Conservation (phyloP, 768 basidiomycete genomes). For the Amanita exitialis region DNA sequence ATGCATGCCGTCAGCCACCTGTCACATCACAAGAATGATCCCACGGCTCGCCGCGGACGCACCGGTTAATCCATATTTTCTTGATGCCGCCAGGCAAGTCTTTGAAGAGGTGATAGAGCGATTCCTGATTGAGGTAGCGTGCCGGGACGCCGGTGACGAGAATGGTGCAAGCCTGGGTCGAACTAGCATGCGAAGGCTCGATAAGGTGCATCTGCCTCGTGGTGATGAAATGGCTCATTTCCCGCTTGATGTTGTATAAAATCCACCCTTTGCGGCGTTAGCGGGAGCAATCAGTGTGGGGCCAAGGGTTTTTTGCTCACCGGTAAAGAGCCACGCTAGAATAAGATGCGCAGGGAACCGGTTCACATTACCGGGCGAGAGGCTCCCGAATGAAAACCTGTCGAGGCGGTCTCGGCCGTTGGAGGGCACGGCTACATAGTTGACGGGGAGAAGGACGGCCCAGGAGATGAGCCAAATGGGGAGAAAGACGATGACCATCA, state of each 20-base stretch:
- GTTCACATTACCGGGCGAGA: constrained; percentile 32
- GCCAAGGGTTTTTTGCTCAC: constrained; percentile 30
- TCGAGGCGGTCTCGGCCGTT: constrained; percentile 47
- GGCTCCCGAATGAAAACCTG: constrained; percentile 75
- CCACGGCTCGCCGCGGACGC: constrained; percentile 10
- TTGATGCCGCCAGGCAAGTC: constrained; percentile 85
- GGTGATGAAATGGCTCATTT: constrained; percentile 74
- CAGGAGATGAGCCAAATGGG: constrained; percentile 93
- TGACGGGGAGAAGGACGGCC: constrained; percentile 73
- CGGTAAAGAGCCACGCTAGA: constrained; percentile 67
- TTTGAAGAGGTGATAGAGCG: constrained; percentile 61
- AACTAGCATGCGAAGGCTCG: constrained; percentile 57
- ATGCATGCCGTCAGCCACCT: not conserved
- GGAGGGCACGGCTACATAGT: constrained; percentile 41
- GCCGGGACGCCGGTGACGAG: constrained; percentile 85
- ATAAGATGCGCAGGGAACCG: constrained; percentile 77
- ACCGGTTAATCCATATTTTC: constrained; percentile 89
- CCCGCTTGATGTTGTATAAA: constrained; percentile 67
- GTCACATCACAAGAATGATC: not conserved
- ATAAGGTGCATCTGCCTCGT: constrained; percentile 80
- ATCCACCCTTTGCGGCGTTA: constrained; percentile 58
- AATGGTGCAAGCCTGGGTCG: constrained; percentile 83
- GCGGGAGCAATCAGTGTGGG: not conserved
- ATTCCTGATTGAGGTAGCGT: constrained; percentile 62
- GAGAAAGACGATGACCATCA: constrained; percentile 74